Evolutionary conservation across 345 rosid genomes (phyloP).

Genomic region (Firmiana major): DNA sequence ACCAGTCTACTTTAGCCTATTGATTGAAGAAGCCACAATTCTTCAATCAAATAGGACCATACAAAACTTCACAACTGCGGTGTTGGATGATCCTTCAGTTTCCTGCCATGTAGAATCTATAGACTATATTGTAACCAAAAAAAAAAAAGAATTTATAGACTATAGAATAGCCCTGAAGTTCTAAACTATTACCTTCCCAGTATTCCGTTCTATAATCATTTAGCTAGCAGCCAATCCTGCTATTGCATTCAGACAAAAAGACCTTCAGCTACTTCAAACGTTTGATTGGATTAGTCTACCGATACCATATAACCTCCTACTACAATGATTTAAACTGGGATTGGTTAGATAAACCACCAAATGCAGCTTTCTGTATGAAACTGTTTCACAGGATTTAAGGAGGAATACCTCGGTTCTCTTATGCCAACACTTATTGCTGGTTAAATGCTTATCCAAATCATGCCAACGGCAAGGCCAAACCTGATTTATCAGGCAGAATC

Average conservation of each 20-base stretch:
- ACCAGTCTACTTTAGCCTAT: neutral
- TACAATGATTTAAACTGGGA: neutral
- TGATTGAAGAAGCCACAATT: neutral
- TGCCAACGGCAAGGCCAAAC: neutral
- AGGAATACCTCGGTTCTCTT: neutral
- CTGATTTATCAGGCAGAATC: neutral
- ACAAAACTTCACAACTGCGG: neutral
- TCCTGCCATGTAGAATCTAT: neutral
- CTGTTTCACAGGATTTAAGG: neutral
- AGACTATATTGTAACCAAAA: no score
- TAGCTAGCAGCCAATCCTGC: neutral
- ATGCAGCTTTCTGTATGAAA: neutral
- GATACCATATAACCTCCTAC: neutral
- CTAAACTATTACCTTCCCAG: neutral
- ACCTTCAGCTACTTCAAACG: neutral
- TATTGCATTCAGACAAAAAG: neutral
- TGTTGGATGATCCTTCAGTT: neutral
- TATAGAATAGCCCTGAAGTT: neutral
- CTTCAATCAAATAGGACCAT: neutral
- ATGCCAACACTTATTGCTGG: neutral
- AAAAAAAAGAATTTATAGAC: no score
- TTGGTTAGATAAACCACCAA: neutral
- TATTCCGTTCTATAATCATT: neutral
- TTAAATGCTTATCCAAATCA: neutral
- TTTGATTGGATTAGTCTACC: neutral